Percentiles rank a stretch among this genome's conserved stretches.
Conservation (phyloP, 371 early-diverging fungal species). For the Blastocladiella emersonii region DNA sequence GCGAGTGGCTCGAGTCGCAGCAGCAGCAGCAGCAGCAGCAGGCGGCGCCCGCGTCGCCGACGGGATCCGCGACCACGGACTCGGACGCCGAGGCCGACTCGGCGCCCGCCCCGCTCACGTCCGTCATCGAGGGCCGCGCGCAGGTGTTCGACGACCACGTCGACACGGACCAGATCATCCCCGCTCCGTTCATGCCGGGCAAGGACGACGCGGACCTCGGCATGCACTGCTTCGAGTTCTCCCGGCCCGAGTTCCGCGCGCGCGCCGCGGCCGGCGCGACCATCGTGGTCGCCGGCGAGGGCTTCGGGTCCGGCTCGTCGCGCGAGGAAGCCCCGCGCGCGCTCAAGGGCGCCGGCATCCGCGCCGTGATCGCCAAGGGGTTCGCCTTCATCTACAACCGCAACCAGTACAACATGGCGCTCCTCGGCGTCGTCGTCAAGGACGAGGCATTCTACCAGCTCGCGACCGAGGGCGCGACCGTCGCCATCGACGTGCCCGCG, state of each 20-base stretch:
- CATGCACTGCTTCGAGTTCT: slow-evolving; percentile 55
- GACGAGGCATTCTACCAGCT: slow-evolving; percentile 53
- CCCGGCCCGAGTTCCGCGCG: slow-evolving; percentile 53
- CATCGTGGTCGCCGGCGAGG: slow-evolving; percentile 51
- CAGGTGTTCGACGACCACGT: slow-evolving; percentile 58
- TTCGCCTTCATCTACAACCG: slow-evolving; percentile 44
- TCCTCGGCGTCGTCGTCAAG: slow-evolving; percentile 47
- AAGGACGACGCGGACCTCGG: slow-evolving; percentile 49
- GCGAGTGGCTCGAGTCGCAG: slow-evolving; percentile 1
- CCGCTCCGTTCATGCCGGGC: slow-evolving; percentile 65
- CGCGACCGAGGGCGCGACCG: slow-evolving; percentile 47
- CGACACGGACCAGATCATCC: slow-evolving; percentile 66
- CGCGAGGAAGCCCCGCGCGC: slow-evolving; percentile 67
- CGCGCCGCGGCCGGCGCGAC: slow-evolving; percentile 36
- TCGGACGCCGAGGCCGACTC: no score
- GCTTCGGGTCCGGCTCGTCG: slow-evolving; percentile 57
- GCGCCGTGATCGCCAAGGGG: slow-evolving; percentile 64
- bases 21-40: not conserved
- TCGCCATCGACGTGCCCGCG: slow-evolving; percentile 43
- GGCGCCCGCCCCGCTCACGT: slow-evolving; percentile 5
- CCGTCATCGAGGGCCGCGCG: slow-evolving; percentile 40
- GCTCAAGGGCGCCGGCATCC: slow-evolving; percentile 43
- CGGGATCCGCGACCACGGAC: slow-evolving; percentile 9
- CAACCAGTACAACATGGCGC: slow-evolving; percentile 59
- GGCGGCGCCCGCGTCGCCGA: not conserved